Evolutionary conservation across 192 early-diverging fungal species (phyloP).

Genomic region (Coemansia sp.): DNA sequence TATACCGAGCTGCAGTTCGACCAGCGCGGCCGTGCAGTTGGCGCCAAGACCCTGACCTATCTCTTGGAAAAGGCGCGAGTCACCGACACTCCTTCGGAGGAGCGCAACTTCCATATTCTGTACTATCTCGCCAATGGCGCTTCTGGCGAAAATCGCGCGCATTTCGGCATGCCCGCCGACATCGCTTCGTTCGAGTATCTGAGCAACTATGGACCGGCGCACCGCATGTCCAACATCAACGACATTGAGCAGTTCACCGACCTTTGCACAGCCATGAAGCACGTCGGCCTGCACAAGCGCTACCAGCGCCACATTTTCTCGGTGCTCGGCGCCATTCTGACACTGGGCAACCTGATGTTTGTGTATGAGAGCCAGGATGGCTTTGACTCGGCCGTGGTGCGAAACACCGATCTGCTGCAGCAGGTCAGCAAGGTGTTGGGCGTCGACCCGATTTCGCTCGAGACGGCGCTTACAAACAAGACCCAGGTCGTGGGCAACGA

Average conservation of each 20-base stretch:
- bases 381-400: conserved; percentile 76
- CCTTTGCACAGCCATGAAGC: conserved; percentile 59
- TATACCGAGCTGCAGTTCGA: conserved; percentile 95
- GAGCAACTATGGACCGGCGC: conserved; percentile 51
- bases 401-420: conserved; percentile 75
- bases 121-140: conserved; percentile 83
- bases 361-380: conserved; percentile 62
- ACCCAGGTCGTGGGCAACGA: conserved; percentile 80
- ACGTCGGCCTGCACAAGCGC: conserved; percentile 66
- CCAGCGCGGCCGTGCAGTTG: conserved; percentile 77
- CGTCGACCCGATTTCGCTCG: conserved; percentile 71
- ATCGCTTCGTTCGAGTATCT: conserved; percentile 54
- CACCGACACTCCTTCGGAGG: conserved; percentile 55
- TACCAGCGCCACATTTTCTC: conserved; percentile 81
- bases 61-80: conserved; percentile 63
- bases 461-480: conserved; percentile 77
- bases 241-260: conserved; percentile 62
- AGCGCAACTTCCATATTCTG: conserved; percentile 74
- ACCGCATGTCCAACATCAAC: conserved; percentile 73
- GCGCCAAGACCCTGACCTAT: conserved; percentile 73
- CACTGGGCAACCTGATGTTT: conserved; percentile 86
- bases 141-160: conserved; percentile 66
- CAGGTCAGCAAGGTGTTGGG: conserved; percentile 82
- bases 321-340: conserved; percentile 80
- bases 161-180: conserved; percentile 56